phyloP scores from a whole-genome alignment of 306 rosid genomes.

The Corylus avellana region DNA sequence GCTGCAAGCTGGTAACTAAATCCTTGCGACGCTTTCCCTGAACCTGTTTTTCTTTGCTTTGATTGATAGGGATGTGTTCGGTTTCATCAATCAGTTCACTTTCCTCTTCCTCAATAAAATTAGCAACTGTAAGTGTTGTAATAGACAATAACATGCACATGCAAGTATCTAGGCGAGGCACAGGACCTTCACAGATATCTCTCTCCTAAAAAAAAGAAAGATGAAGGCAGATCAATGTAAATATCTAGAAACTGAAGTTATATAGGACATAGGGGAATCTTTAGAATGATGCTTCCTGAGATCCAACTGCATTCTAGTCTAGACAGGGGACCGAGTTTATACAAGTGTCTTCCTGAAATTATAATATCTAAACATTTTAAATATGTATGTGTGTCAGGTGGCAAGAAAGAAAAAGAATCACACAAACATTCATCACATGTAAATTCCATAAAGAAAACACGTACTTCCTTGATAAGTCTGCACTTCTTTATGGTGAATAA shows the following conservation, averaged over 20 bases:
- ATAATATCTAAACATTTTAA: background rate
- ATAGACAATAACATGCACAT: slow-evolving; percentile 79
- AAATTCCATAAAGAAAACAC: background rate
- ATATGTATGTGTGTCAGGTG: background rate
- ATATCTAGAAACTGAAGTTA: slow-evolving; percentile 1
- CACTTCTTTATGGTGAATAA: background rate
- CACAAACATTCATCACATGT: background rate
- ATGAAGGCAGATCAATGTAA: slow-evolving; percentile 5
- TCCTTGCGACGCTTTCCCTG: slow-evolving; percentile 62
- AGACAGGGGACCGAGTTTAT: background rate
- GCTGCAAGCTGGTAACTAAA: slow-evolving; percentile 71
- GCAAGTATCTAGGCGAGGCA: slow-evolving; percentile 79
- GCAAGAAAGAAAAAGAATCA: background rate
- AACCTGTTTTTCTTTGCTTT: slow-evolving; percentile 51
- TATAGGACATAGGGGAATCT: background rate
- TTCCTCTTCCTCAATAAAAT: slow-evolving; percentile 87
- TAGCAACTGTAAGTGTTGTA: slow-evolving; percentile 61
- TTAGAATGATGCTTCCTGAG: slow-evolving; percentile 5
- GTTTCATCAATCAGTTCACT: slow-evolving; percentile 65
- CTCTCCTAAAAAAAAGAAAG: slow-evolving; percentile 60
- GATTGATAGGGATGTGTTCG: slow-evolving; percentile 50
- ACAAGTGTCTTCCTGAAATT: background rate
- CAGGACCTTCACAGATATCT: slow-evolving; percentile 74
- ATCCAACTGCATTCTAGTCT: slow-evolving; percentile 2
- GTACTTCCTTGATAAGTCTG: background rate